These are phyloP conservation scores for Boletellus dicymbophilus DNA, from an alignment of 1,284 basidiomycete species.

Conservation along the genomic window DNA sequence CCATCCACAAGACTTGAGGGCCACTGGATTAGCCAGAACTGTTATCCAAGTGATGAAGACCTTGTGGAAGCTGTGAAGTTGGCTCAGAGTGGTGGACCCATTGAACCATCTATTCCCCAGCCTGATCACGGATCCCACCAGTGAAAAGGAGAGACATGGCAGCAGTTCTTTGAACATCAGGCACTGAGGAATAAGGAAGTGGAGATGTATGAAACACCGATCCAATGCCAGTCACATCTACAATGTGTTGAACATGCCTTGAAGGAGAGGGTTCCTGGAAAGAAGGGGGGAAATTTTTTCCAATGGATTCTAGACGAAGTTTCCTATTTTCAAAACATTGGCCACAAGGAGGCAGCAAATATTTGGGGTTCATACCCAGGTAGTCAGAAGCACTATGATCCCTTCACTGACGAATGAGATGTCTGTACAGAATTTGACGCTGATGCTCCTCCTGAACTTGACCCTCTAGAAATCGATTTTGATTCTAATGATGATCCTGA, in stretches of 20 bases:
- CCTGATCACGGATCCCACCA: background rate
- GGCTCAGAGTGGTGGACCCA: background rate
- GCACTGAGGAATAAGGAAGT: background rate
- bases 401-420: slow-evolving; percentile 1
- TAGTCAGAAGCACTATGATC: slow-evolving; percentile 2
- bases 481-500: too few relatives aligned
- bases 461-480: too few relatives aligned
- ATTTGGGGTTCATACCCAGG: slow-evolving; percentile 3
- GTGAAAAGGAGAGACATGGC: background rate
- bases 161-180: background rate
- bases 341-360: background rate
- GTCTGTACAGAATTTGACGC: slow-evolving; percentile 1
- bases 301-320: background rate
- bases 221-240: background rate
- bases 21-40: slow-evolving; percentile 5
- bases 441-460: background rate
- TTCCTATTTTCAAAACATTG: background rate
- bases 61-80: background rate
- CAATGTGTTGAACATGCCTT: background rate
- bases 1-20: background rate
- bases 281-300: background rate
- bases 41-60: background rate
- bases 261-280: background rate
- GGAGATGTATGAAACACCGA: background rate
- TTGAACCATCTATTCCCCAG: background rate